Evolutionary conservation across 192 early-diverging fungal species (phyloP).

Genomic region (Coemansia sp.): DNA sequence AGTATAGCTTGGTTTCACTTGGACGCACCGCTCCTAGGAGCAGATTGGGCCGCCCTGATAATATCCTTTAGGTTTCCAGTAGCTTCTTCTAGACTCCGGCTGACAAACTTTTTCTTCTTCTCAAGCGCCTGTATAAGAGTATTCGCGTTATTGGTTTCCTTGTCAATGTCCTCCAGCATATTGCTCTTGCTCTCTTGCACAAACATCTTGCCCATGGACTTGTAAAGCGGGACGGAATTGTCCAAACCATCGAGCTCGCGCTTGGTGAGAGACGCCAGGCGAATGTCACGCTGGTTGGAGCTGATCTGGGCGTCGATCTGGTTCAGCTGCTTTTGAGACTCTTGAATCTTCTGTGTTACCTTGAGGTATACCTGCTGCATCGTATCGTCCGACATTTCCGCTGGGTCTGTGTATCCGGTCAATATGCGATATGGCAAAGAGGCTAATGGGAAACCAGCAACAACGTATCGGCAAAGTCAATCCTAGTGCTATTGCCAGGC

Average conservation of each 20-base stretch:
- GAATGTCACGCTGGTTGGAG: constrained; percentile 46
- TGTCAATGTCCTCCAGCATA: constrained; percentile 34
- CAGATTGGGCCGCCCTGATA: constrained; percentile 19
- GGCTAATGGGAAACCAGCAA: background rate
- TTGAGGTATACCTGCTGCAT: constrained; percentile 45
- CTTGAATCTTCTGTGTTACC: constrained; percentile 47
- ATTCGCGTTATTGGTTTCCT: constrained; percentile 11
- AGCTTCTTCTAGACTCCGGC: constrained; percentile 41
- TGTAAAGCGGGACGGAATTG: constrained; percentile 32
- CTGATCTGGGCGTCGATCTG: constrained; percentile 48
- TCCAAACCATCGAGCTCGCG: constrained; percentile 46
- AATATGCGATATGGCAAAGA: background rate
- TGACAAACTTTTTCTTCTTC: constrained; percentile 55
- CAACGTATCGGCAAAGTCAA: too few species aligned
- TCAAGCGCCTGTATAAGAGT: constrained; percentile 32
- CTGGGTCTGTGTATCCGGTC: background rate
- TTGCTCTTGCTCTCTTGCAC: constrained; percentile 35
- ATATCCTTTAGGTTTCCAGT: constrained; percentile 39
- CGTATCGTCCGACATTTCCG: constrained; percentile 35
- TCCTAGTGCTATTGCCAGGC: background rate
- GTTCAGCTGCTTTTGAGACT: constrained; percentile 38
- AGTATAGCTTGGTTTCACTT: background rate
- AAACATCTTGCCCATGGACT: constrained; percentile 56
- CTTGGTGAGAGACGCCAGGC: constrained; percentile 41
- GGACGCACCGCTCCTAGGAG: background rate